A percentile compares a stretch with the other conserved stretches of the same genome.
These are phyloP conservation scores for Coelastrella sp. DNA, from an alignment of 139 green algal genomes.

Conservation along the genomic window DNA sequence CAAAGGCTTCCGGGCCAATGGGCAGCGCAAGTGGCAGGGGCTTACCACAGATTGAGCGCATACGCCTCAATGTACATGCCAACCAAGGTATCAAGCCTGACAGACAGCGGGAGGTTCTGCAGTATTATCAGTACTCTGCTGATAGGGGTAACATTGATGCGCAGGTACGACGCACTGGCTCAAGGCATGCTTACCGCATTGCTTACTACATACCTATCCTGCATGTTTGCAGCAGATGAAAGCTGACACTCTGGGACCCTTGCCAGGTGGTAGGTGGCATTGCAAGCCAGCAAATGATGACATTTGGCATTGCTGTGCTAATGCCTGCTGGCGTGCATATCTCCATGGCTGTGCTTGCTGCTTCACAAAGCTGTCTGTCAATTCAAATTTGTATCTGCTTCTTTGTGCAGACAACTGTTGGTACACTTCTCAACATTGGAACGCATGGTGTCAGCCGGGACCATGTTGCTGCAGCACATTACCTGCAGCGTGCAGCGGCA, in stretches of 20 bases:
- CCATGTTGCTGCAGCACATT: constrained; percentile 67
- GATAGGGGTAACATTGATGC: constrained; percentile 84
- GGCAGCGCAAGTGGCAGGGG: constrained; percentile 36
- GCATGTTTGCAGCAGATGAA: too few relatives aligned
- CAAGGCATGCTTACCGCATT: too few relatives aligned
- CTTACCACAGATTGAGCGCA: constrained; percentile 64
- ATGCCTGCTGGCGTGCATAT: too few relatives aligned
- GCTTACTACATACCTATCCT: too few relatives aligned
- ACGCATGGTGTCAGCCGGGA: constrained; percentile 77
- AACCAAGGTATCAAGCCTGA: constrained; percentile 26
- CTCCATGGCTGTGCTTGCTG: too few relatives aligned
- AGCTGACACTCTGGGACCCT: too few relatives aligned
- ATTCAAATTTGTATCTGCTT: too few relatives aligned
- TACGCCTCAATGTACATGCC: constrained; percentile 64
- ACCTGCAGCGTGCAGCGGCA: constrained; percentile 76
- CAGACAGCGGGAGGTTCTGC: constrained; percentile 71
- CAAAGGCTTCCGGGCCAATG: not conserved
- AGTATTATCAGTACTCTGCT: constrained; percentile 88
- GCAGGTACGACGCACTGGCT: not conserved
- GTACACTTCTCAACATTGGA: constrained; percentile 80
- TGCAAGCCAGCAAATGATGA: too few relatives aligned
- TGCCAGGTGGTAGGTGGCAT: too few relatives aligned
- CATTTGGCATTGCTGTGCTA: too few relatives aligned
- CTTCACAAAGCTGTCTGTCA: too few relatives aligned
- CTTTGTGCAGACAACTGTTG: constrained; percentile 37